Base-by-base conservation (phyloP, 2,329 filamentous ascomycete genomes). In the Cytospora chrysosperma region DNA sequence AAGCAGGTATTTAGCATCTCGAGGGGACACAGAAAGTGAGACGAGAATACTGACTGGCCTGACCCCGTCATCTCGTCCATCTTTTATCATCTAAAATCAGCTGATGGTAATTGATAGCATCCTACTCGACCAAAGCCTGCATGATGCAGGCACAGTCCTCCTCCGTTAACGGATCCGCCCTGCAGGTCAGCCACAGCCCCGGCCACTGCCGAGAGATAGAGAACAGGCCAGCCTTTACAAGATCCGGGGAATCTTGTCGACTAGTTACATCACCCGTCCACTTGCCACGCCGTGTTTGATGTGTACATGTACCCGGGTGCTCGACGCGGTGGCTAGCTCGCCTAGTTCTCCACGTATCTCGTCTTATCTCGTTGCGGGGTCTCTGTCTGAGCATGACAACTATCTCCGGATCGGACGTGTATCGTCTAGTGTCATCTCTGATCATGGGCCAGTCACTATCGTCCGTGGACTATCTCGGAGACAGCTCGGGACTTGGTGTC, bases 361-460 rank as follows among this genome's bases (percentile, higher is more conserved):
- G 28, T 24, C 59, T 65, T 65, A 65, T 65, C n/a, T n/a, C 64
- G n/a, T 57, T 63, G 64, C 60, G 64, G 64, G 64, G 64, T 63
- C 58, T 56, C 34, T 43, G 30, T 59, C 49, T 34, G 34, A 40
- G 54, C 40, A 57, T 15, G 47, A 54, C n/a, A 30, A 32, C 26
- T 58, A 59, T 65, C 56, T 65, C 60, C 64, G 56, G 37, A 65
- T 63, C 61, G 61, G 61, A 63, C 28, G 47, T 57, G 32, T 30
- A 53, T 53, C 32, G 26, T 63, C 27, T 32, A 34, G 24, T 30
- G 56, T 43, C 54, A 47, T 57, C 32, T 43, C n/a, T 53, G 19
- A 21, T 49, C 21, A 17, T 52, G 56, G 19, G 17, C 60, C 60
- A 63, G 52, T 65, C 43, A 56, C 19, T 50, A 54, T 47, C 27